Conservation (phyloP, 2,329 filamentous ascomycete genomes). For the Aspergillus tamarii region DNA sequence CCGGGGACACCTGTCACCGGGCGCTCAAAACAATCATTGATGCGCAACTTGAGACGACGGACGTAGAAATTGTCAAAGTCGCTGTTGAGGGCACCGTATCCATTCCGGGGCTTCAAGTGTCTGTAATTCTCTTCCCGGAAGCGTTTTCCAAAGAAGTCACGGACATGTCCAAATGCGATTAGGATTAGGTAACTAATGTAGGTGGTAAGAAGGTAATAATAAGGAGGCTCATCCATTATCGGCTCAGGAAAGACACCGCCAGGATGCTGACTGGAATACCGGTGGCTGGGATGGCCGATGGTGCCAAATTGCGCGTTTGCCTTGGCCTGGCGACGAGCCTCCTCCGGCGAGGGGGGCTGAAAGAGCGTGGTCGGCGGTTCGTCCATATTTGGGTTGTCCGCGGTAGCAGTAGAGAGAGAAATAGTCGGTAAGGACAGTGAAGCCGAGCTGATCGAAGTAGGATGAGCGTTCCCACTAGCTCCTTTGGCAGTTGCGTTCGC, state of each 20-base stretch:
- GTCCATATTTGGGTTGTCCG: slow-evolving; percentile 74
- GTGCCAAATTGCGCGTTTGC: slow-evolving; percentile 92
- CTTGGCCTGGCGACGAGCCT: slow-evolving; percentile 73
- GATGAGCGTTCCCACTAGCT: slow-evolving; percentile 58
- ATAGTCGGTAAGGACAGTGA: slow-evolving; percentile 85
- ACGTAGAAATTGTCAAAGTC: slow-evolving; percentile 99
- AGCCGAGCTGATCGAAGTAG: slow-evolving; percentile 67
- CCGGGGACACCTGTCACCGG: slow-evolving; percentile 93
- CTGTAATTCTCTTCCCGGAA: slow-evolving; percentile 87
- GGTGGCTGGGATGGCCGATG: slow-evolving; percentile 75
- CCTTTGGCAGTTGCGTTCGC: slow-evolving; percentile 66
- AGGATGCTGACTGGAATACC: slow-evolving; percentile 85
- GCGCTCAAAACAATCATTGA: slow-evolving; percentile 95
- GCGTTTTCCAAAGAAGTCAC: slow-evolving; percentile 96
- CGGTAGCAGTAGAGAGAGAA: slow-evolving; percentile 83
- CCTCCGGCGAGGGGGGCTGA: slow-evolving; percentile 82
- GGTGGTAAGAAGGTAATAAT: slow-evolving; percentile 95
- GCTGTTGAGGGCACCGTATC: slow-evolving; percentile 92
- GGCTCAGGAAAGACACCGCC: slow-evolving; percentile 80
- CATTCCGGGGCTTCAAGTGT: slow-evolving; percentile 79
- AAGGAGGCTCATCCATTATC: slow-evolving; percentile 91
- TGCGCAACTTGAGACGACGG: slow-evolving; percentile 84
- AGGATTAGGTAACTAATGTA: slow-evolving; percentile 98
- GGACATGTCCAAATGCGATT: slow-evolving; percentile 91
- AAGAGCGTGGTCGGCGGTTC: slow-evolving; percentile 79